Evolutionary conservation across 495 filamentous ascomycete species (phyloP), one percentile per base, ranked within the genome.

Genomic region (Evansstolkia leycettana): DNA sequence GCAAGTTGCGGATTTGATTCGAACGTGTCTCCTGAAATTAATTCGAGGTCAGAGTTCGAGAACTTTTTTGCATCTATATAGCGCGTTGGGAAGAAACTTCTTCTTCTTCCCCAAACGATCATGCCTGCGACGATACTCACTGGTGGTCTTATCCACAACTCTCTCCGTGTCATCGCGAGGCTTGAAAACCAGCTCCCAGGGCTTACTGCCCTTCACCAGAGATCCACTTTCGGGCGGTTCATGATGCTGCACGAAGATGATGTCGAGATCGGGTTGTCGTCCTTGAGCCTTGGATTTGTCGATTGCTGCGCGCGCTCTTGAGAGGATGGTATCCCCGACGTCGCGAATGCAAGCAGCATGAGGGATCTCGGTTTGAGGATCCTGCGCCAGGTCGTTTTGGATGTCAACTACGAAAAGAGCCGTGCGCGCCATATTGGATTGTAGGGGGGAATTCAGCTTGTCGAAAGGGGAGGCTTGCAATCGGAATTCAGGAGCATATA

Each of bases 361-460:
- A 2, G 52, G 47, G 24, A 55, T 48, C n/a, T 31, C 24, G 8
- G 47, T 55, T 1, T 8, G 8, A 2, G 47, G 40, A 36, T 49
- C 40, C 1, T 15, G 28, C 6, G 50, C 46, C 1, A 55, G 41
- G 10, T 48, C 49, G 15, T 51, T 41, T 28, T 58, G 54, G 41
- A 58, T 55, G 41, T 58, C 54, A 38, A 58, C 54, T 11, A 55
- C 47, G 32, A 58, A 58, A 27, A 43, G 60, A 44, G 4, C 48
- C 49, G 7, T 38, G 13, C 17, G 28, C n/a, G n/a, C n/a, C n/a
- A n/a, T n/a, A n/a, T n/a, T n/a, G n/a, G n/a, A n/a, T n/a, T n/a
- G n/a, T n/a, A n/a, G n/a, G n/a, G n/a, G n/a, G n/a, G n/a, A n/a
- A n/a, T n/a, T n/a, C n/a, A n/a, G n/a, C n/a, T n/a, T n/a, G n/a